phyloP scores from a whole-genome alignment of 2,329 filamentous ascomycete species.

The Cytospora leucostoma region DNA sequence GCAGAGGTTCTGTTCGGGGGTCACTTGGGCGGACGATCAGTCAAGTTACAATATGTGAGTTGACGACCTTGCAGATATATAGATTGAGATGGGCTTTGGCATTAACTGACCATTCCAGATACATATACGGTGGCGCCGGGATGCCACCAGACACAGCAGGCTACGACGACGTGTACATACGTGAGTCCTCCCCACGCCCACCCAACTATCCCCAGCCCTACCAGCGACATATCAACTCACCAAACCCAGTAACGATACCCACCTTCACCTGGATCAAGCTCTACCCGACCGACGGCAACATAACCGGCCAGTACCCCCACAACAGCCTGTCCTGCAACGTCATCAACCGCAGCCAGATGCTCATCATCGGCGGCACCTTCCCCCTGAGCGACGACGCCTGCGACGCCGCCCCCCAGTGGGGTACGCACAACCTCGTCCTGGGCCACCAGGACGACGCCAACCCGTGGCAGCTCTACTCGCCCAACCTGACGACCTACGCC shows the following conservation, averaged over 20 bases:
- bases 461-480: constrained; percentile 54
- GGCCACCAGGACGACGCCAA: constrained; percentile 47
- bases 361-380: constrained; percentile 63
- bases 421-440: constrained; percentile 57
- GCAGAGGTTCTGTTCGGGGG: constrained; percentile 62
- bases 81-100: constrained; percentile 2
- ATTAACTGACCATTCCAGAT: constrained; percentile 42
- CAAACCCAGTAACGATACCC: constrained; percentile 51
- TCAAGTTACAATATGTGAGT: constrained; percentile 66
- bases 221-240: not conserved
- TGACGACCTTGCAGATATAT: constrained; percentile 11
- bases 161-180: constrained; percentile 64
- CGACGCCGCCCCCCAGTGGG: constrained; percentile 55
- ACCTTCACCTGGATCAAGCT: constrained; percentile 65
- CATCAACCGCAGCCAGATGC: constrained; percentile 58
- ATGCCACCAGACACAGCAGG: constrained; percentile 49
- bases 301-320: constrained; percentile 47
- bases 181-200: not conserved
- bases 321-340: constrained; percentile 62
- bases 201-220: no score
- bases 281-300: constrained; percentile 45
- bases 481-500: constrained; percentile 52
- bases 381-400: constrained; percentile 48
- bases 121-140: constrained; percentile 61
- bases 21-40: constrained; percentile 58